Base-by-base conservation (phyloP, 2,329 filamentous ascomycete species). In the Fusarium nematophilum region DNA sequence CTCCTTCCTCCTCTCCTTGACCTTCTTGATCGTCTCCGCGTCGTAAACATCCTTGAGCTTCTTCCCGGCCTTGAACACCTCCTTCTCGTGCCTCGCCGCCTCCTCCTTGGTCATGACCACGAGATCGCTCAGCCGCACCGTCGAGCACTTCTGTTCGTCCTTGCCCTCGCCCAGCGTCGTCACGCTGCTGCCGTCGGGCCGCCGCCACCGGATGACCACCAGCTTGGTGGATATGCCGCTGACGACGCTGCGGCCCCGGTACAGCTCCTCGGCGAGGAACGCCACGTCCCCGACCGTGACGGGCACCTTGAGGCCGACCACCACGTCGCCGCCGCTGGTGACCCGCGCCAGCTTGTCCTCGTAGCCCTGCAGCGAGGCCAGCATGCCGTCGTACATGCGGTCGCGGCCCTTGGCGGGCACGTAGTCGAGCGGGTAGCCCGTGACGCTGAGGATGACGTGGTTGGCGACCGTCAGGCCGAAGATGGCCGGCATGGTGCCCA, bases 401-500 rank as follows among this genome's bases (percentile, higher is more conserved):
- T 96, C 92, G 13, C 94, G 83, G 9, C 87, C 87, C 75, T 97
- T 97, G 46, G 86, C 87, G 0, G 89, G 86, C 0, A 92, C 79
- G 72, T 95, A 96, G 61, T 96, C 93, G 40, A 90, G 85, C 0
- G 95, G 95, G 69, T 99, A 99, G 7, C 88, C 91, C 6, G 84
- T 80, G 39, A 98, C 85, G 53, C 87, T 86, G 51, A 96, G 83
- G 63, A 99, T 94, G 56, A 98, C 87, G 72, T 98, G 92, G 75
- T 98, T 99, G 4, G 95, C 95, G 8, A 91, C 86, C 0, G 90
- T 91, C 51, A 97, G 90, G 8, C 95, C 95, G 73, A 99, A 99
- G 1, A 98, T 89, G 3, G 95, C 94, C 0, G 95, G 95, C 93
- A 99, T 97, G 0, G 95, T 99, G 1, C 95, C 95, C 3, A 99